Evolutionary conservation across 306 rosid species (phyloP), one percentile per base, ranked within the genome.

Genomic region (cucumber (Cucumis sativus)): DNA sequence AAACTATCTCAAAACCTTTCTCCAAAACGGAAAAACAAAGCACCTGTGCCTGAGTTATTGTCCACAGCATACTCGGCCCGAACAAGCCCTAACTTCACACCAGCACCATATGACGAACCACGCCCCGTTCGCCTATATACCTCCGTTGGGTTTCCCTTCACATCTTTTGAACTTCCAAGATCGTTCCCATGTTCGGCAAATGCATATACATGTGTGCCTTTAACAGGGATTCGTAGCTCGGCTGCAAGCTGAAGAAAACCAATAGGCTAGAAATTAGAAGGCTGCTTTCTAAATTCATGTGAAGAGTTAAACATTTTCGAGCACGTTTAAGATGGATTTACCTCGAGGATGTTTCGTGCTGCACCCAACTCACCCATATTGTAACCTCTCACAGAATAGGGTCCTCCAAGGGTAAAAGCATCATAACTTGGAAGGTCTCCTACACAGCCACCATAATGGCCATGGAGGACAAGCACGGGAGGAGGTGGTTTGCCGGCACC

Each of bases 351-450:
- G 81, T 92, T 88, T 90, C 99, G 86, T 8, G 97, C 92, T 4
- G 97, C 96, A 2, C 98, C 99, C 57, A 95, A 82, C 88, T 95
- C 97, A 51, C 99, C 99, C 99, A 95, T 92, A 85, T 86, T 89
- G 83, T 95, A 95, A 74, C 99, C 99, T 84, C 99, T 89, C 33
- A 95, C 99, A 39, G 99, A 95, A 80, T 95, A 95, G 75, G 99
- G 99, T 6, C 99, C 99, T 2, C 99, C 99, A 5, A 95, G 97
- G 66, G 96, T 88, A 87, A 95, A 95, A 78, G 99, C 96, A 78
- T 95, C 99, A 45, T 95, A 95, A 73, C 97, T 92, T 59, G 99
- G 97, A 84, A 95, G 99, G 84, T 95, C 97, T 41, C 99, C 99
- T 4, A 92, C 92, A 85, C 99, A 95, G 79, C 98, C 99, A 83